Percentiles rank a stretch among this genome's conserved stretches.
Conservation (phyloP, 129 eudicot species). For the Flaveria robusta region DNA sequence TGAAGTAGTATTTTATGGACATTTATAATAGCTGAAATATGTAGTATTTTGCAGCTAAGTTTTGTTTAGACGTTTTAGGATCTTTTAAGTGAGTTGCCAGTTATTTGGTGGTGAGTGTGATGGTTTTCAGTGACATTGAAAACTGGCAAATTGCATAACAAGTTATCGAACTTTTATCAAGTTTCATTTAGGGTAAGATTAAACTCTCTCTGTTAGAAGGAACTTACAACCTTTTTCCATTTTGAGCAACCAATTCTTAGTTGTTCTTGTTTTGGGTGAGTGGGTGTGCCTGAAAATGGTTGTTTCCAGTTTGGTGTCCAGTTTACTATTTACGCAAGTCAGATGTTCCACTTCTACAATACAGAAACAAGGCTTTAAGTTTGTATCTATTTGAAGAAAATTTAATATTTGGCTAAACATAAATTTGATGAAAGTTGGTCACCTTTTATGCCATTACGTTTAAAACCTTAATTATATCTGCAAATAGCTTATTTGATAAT, state of each 20-base stretch:
- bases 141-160: too few species aligned
- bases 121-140: too few species aligned
- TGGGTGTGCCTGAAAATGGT: background rate
- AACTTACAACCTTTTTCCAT: too few species aligned
- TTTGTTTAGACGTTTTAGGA: background rate
- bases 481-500: background rate
- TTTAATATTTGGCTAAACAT: background rate
- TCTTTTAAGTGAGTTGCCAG: background rate
- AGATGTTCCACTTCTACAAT: too few species aligned
- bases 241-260: too few species aligned
- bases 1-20: background rate
- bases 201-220: too few species aligned
- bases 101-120: too few species aligned
- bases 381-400: too few species aligned
- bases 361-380: too few species aligned
- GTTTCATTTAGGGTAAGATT: too few species aligned
- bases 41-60: background rate
- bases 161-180: too few species aligned
- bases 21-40: background rate
- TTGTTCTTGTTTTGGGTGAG: background rate
- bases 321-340: too few species aligned
- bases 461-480: background rate
- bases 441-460: background rate
- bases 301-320: background rate
- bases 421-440: background rate